Evolutionary conservation across 331 rosid species (phyloP).

Genomic region (Phaseolus coccineus): DNA sequence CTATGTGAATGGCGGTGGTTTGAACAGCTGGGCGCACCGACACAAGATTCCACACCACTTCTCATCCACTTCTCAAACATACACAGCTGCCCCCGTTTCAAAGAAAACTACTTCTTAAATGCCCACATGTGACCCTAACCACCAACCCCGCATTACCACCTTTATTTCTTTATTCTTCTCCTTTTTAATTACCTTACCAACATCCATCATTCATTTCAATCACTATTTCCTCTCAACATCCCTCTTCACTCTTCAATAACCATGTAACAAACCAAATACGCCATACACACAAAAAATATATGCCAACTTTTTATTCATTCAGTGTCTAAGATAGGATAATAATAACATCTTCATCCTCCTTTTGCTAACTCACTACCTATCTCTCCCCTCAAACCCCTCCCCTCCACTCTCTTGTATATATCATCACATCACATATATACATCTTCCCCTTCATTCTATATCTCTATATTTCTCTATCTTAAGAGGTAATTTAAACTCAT

Average conservation of each 20-base stretch:
- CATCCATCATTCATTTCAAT: background rate
- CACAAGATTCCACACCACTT: constrained; percentile 32
- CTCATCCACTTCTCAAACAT: background rate
- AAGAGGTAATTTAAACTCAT: constrained; percentile 51
- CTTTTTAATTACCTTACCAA: constrained; percentile 33
- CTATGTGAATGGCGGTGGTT: constrained; percentile 37
- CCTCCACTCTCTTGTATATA: constrained; percentile 59
- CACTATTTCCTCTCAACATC: no score
- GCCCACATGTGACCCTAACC: constrained; percentile 42
- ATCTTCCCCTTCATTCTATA: constrained; percentile 59
- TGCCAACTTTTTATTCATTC: constrained; percentile 65
- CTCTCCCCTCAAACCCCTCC: constrained; percentile 60
- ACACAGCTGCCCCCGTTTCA: no score
- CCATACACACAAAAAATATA: background rate
- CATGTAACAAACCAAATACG: no score
- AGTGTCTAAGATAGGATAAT: constrained; percentile 46
- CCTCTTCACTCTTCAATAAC: no score
- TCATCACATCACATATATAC: constrained; percentile 65
- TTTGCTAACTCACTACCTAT: constrained; percentile 61
- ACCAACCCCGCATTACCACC: background rate
- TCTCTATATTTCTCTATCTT: constrained; percentile 50
- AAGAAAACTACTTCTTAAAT: constrained; percentile 36
- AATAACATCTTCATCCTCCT: constrained; percentile 58
- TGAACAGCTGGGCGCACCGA: constrained; percentile 43
- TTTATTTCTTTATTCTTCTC: background rate